Conservation (phyloP, 352 stramenopile species). For the Phytophthora colocasiae region DNA sequence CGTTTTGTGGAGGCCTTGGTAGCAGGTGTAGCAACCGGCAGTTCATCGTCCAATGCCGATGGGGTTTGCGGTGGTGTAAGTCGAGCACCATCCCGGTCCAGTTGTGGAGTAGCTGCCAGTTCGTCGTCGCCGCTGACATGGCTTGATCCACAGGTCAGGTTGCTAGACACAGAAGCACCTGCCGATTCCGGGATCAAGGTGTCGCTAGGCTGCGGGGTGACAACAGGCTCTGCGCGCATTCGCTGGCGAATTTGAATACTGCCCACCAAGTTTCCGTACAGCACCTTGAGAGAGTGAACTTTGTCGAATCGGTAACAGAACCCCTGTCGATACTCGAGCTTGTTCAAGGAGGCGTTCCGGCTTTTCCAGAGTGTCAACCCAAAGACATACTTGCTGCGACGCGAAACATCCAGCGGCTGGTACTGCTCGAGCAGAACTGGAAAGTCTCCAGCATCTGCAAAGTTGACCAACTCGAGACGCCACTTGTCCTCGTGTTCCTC, state of each 20-base stretch:
- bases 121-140: too few relatives aligned
- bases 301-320: slow-evolving; percentile 9
- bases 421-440: neutral
- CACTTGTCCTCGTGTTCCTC: neutral
- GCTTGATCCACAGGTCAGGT: too few relatives aligned
- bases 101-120: too few relatives aligned
- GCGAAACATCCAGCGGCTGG: neutral
- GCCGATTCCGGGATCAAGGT: too few relatives aligned
- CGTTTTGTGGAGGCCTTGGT: too few relatives aligned
- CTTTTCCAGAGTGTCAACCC: slow-evolving; percentile 4
- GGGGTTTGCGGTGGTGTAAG: too few relatives aligned
- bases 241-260: slow-evolving; percentile 12
- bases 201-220: neutral
- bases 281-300: neutral
- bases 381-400: slow-evolving; percentile 2
- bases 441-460: neutral
- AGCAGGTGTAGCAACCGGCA: too few relatives aligned
- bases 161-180: too few relatives aligned
- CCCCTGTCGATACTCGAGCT: neutral
- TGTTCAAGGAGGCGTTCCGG: neutral
- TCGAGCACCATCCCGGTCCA: too few relatives aligned
- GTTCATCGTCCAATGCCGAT: too few relatives aligned
- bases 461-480: neutral
- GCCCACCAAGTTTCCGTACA: neutral
- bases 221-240: neutral